Evolutionary conservation across 805 yeast species (phyloP), one percentile per base, ranked within the genome.

Genomic region (Metschnikowia kunwiensis): DNA sequence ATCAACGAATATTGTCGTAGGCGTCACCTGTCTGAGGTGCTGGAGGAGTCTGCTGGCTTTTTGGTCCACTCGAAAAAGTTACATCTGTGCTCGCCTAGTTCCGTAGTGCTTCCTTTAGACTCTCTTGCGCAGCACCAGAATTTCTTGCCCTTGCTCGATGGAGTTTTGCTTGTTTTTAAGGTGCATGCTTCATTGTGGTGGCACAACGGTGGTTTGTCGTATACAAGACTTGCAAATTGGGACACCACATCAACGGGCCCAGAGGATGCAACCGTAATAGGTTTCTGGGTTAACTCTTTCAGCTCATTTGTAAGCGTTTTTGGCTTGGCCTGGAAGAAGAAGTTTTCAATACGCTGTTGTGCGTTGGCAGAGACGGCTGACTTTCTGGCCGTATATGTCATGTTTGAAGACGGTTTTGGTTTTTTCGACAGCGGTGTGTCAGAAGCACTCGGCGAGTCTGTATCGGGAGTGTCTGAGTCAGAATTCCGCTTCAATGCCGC

Each of bases 111-210:
- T 1, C 50, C 50, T 23, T 36, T 42, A 13, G 50, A 34, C 7
- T 6, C 27, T 14, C 51, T 25, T 6, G 47, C 36, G 40, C 66
- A 61, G 28, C 61, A 58, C 66, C 66, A 61, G 30, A 58, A 61
- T 36, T 54, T 59, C 24, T 44, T 53, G 5, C 66, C 66, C 36
- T 52, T 55, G 11, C 56, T 48, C n/a, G 50, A 43, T 1, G 46
- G 51, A 18, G 42, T 50, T 21, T 51, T 39, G 39, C 65, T 58
- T 6, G 66, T 61, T 38, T 54, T 57, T 24, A 61, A 29, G 14
- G 47, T 48, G 32, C 65, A 59, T 1, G 42, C 31, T 25, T 52
- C 46, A 14, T 53, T 54, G 37, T 61, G 66, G 5, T 38, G 34
- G 38, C 66, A 61, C 5, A 29, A 21, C 1, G 66, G 66, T 5